Conservation (phyloP, 768 basidiomycete species). For the Russula emetica region DNA sequence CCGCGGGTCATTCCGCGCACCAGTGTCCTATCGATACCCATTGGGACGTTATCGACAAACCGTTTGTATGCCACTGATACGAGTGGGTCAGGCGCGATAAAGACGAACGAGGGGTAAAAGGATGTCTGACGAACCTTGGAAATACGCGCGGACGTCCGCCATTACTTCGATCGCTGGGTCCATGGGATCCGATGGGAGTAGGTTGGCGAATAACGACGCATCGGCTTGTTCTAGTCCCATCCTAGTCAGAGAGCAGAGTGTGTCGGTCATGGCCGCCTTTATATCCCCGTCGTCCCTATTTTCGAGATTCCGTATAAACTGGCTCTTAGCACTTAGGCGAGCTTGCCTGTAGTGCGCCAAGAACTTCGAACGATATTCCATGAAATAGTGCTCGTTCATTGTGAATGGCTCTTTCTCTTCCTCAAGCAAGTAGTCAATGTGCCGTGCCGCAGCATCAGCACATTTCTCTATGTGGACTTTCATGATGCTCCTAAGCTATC, state of each 20-base stretch:
- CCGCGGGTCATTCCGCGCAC: slow-evolving; percentile 44
- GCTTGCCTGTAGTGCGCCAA: slow-evolving; percentile 42
- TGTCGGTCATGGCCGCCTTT: slow-evolving; percentile 21
- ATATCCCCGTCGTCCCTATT: neutral
- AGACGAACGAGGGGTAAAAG: neutral
- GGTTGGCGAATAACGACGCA: slow-evolving; percentile 42
- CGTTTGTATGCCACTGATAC: slow-evolving; percentile 52
- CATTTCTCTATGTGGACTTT: slow-evolving; percentile 13
- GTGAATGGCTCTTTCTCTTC: slow-evolving; percentile 28
- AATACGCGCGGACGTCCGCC: slow-evolving; percentile 69
- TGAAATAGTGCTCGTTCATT: slow-evolving; percentile 29
- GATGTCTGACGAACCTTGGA: slow-evolving; percentile 51
- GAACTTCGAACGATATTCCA: slow-evolving; percentile 45
- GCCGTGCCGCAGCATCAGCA: slow-evolving; percentile 9
- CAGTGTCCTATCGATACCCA: slow-evolving; percentile 52
- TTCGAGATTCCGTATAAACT: neutral
- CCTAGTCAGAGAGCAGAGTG: slow-evolving; percentile 37
- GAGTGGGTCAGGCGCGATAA: neutral
- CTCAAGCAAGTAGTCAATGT: slow-evolving; percentile 18
- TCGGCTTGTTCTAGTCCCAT: slow-evolving; percentile 40
- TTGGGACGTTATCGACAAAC: slow-evolving; percentile 52
- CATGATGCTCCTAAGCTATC: slow-evolving; percentile 13
- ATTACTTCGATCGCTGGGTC: slow-evolving; percentile 58
- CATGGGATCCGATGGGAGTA: slow-evolving; percentile 49
- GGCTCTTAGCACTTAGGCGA: slow-evolving; percentile 14